Evolutionary conservation across 1,284 basidiomycete species (phyloP), one percentile per base, ranked within the genome.

Genomic region (Leccinum cinnamomeum): DNA sequence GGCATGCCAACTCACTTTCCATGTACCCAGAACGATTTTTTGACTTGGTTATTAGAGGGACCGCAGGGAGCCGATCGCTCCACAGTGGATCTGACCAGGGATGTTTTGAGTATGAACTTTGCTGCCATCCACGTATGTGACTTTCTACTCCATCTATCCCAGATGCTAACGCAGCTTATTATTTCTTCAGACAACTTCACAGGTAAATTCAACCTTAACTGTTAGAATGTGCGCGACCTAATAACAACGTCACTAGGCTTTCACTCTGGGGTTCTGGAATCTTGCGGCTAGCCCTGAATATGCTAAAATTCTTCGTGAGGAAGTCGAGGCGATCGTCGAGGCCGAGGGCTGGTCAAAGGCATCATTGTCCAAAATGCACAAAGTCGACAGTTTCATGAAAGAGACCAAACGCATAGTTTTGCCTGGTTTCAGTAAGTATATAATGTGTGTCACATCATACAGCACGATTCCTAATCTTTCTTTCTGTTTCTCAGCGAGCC

Each of bases 361-460:
- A 1, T 75, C 77, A 0, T 59, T 83, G 35, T 71, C 63, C 54
- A 77, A 76, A 57, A 79, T 83, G 78, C 64, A 68, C 59, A 80
- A 78, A 65, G 51, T 82, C 1, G 82, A 84, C 68, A 84, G 82
- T 64, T 81, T 84, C 68, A 37, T 83, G 41, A 76, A 75, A 54
- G 83, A 84, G 67, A 72, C 73, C 0, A 73, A 76, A 59, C 74
- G 82, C 2, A 55, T 76, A 20, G 67, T 74, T 44, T 72, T 75
- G 0, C 30, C 77, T 58, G 57, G 23, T 61, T 14, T 41, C 5
- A 57, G 78, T 79, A 65, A 55, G 74, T 71, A 41, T 28, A 14
- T 10, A 28, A 5, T 14, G n/a, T 25, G 20, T 25, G 20, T 28
- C 58, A 60, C 18, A 55, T 41, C 3, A 10, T 11, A 23, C 23